Evolutionary conservation across 345 rosid genomes (phyloP), one percentile per base, ranked within the genome.

Genomic region (Leavenworthia alabamica): DNA sequence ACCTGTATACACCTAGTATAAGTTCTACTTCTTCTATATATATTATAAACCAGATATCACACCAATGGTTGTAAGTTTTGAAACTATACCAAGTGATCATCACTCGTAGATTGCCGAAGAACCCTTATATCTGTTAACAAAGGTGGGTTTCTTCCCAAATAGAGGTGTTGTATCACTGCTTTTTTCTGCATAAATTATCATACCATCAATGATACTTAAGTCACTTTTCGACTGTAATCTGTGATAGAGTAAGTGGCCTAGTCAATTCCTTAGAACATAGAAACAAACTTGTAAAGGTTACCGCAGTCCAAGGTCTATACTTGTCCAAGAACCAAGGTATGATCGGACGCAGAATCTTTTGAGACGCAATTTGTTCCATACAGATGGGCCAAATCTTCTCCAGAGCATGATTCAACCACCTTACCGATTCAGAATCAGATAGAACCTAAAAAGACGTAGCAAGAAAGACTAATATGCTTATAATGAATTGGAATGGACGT

Each of bases 241-340:
- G n/a, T 28, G 45, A 51, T 33, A 52, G 41, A 58, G 32, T 17
- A 24, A 57, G 13, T 48, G 14, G 47, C 59, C 37, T 57, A 44
- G 31, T 17, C 52, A 24, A 12, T 0, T 33, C n/a, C 14, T 35
- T 12, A 12, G 14, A 6, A 22, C 20, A 32, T 17, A 41, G 43
- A 19, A 4, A 13, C 40, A 51, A 31, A 62, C 24, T 6, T 53
- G 54, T 78, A 43, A 74, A 3, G 4, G 3, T 68, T 68, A 93
- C 99, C 32, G 89, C 95, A 3, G 96, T 89, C 99, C 99, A 93
- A 2, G 99, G 99, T 74, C 86, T 87, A 77, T 87, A 93, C 83
- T 89, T 93, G 15, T 84, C 86, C 73, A 93, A 66, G 83, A 93
- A 93, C 99, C 97, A 93, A 60, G 96, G 99, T 53, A 84, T 83